These are phyloP conservation scores for Aureoboletus auriporus DNA, from an alignment of 768 basidiomycete species.

Conservation along the genomic window DNA sequence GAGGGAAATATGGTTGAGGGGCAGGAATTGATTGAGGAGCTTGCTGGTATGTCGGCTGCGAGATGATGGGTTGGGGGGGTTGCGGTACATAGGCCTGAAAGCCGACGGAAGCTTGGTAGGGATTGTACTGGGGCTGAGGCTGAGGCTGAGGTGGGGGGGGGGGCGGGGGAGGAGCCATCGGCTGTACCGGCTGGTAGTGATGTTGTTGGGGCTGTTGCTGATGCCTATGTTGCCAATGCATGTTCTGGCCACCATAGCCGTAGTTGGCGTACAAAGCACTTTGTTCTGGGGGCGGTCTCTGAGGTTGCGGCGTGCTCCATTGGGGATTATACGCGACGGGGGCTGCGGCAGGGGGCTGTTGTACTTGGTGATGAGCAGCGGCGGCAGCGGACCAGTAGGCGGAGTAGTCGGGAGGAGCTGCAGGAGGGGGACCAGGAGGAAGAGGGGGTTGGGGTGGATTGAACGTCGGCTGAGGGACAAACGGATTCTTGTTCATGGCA, in stretches of 20 bases:
- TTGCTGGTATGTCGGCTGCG: conserved; percentile 48
- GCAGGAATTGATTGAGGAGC: conserved; percentile 33
- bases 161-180: conserved; percentile 47
- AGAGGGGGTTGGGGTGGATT: conserved; percentile 71
- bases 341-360: conserved; percentile 28
- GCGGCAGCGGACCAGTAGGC: conserved; percentile 67
- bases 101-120: conserved; percentile 66
- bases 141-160: conserved; percentile 56
- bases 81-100: conserved; percentile 70
- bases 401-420: conserved; percentile 71
- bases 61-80: conserved; percentile 45
- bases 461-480: conserved; percentile 65
- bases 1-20: conserved; percentile 39
- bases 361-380: conserved; percentile 43
- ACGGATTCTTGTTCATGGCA: conserved; percentile 82
- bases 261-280: conserved; percentile 88
- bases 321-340: conserved; percentile 57
- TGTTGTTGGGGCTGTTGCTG: conserved; percentile 51
- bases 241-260: conserved; percentile 73
- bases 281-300: conserved; percentile 71
- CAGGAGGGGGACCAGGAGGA: conserved; percentile 75
- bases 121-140: conserved; percentile 66
- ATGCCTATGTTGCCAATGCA: conserved; percentile 64
- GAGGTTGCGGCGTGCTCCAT: conserved; percentile 61
- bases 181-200: conserved; percentile 47